Evolutionary conservation across 176 grass and related monocot genomes (phyloP), one percentile per base, ranked within the genome.

Genomic region (Thalia dealbata): DNA sequence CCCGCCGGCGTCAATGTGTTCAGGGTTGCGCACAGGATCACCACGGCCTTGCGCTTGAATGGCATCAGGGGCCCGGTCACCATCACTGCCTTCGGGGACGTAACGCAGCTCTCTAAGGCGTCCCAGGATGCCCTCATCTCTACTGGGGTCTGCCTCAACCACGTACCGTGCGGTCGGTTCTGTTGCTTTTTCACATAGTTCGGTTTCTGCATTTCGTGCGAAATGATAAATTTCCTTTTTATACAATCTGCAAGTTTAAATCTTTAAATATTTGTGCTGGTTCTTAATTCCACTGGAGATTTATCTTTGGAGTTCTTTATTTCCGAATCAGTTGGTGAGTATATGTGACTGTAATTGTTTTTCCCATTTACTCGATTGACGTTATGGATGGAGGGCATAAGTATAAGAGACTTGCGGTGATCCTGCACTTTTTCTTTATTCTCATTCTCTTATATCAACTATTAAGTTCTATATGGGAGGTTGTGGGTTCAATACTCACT

Each of bases 11-110:
- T 91, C 61, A 88, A 93, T 77, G 81, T 84, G 26, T 71, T 69
- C 79, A 85, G 81, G 71, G 50, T 99, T 41, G 87, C 79, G 9
- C 69, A 74, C n/a, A 76, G 85, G 76, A 81, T 99, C 43, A 26
- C 81, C 41, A 82, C 83, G 14, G 95, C 95, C 7, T 81, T 99
- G 35, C 89, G 90, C 24, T 82, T 81, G 55, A 77, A 70, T 26
- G 95, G 87, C 73, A 82, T 99, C 81, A 78, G 75, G 42, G 95
- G 90, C 16, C 90, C 95, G 52, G 79, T 99, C 41, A 79, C 83
- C 68, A 86, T 99, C 72, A 93, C 85, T 62, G 87, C 87, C 62
- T 99, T 99, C 43, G 95, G 95, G 16, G 90, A 99, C 74, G 85
- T 91, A 13, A 2, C 71, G 13, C 90, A 84, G 81, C 81, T 93